Evolutionary conservation across 805 yeast genomes (phyloP).

Genomic region (Spathaspora hagerdaliae): DNA sequence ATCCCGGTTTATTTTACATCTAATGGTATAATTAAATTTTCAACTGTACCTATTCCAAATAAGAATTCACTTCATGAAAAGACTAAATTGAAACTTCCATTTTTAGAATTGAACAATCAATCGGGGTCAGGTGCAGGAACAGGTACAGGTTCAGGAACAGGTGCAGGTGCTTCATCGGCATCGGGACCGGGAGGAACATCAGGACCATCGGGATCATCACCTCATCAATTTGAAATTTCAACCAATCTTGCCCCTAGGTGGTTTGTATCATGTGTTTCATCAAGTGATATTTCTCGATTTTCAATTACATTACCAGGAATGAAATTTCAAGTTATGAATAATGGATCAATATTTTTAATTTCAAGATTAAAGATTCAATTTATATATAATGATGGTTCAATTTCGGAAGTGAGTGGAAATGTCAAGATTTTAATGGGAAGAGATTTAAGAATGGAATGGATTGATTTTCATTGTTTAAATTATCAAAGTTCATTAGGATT

Average conservation of each 20-base stretch:
- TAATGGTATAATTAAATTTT: conserved; percentile 24
- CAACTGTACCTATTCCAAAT: conserved; percentile 15
- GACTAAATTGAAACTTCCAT: conserved; percentile 5
- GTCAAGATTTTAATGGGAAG: conserved; percentile 60
- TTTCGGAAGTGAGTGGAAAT: conserved; percentile 57
- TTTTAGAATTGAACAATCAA: conserved; percentile 23
- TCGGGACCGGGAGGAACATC: background rate
- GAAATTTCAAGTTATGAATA: conserved; percentile 37
- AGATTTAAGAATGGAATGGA: conserved; percentile 64
- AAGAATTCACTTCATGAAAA: conserved; percentile 2
- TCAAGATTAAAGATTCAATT: conserved; percentile 24
- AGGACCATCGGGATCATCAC: background rate
- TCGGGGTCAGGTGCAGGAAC: conserved; percentile 3
- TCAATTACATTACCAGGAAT: conserved; percentile 31
- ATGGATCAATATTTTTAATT: conserved; percentile 33
- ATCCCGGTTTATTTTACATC: conserved; percentile 30
- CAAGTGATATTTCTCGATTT: conserved; percentile 34
- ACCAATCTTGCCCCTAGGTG: conserved; percentile 63
- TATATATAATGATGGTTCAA: conserved; percentile 66
- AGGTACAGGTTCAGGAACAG: no score
- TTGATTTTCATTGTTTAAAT: conserved; percentile 48
- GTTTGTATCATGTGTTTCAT: conserved; percentile 47
- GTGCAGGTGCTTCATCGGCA: background rate
- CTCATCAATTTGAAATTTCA: conserved; percentile 56
- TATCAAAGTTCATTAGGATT: conserved; percentile 25